Evolutionary conservation across 768 basidiomycete genomes (phyloP).

Genomic region (Lactarius akahatsu): DNA sequence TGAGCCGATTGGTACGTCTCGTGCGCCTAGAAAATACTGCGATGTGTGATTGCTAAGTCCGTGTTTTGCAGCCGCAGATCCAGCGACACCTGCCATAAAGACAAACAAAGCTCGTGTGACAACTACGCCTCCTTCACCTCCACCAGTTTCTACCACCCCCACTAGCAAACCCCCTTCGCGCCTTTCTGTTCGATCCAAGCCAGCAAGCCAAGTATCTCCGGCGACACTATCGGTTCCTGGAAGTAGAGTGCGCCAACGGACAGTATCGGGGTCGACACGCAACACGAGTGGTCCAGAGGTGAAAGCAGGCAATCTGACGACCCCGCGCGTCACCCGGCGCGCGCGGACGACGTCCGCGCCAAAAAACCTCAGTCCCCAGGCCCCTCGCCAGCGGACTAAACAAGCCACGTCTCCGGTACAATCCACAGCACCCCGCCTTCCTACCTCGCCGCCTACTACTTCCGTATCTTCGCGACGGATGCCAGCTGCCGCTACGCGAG

Average conservation of each 20-base stretch:
- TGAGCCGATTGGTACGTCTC: slow-evolving; percentile 3
- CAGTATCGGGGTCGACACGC: slow-evolving; percentile 23
- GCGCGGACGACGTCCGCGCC: slow-evolving; percentile 27
- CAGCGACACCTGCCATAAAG: background rate
- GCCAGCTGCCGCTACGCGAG: slow-evolving; percentile 1
- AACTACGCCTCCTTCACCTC: slow-evolving; percentile 15
- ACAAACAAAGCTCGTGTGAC: background rate
- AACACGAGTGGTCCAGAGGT: slow-evolving; percentile 14
- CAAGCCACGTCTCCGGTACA: slow-evolving; percentile 14
- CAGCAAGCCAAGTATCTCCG: slow-evolving; percentile 3
- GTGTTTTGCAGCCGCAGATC: slow-evolving; percentile 6
- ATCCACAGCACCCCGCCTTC: slow-evolving; percentile 9
- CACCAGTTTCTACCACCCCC: slow-evolving; percentile 7
- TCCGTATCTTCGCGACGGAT: slow-evolving; percentile 15
- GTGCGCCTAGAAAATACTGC: background rate
- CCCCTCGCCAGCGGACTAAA: slow-evolving; percentile 20
- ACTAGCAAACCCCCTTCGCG: slow-evolving; percentile 13
- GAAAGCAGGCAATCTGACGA: slow-evolving; percentile 8
- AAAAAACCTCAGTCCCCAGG: slow-evolving; percentile 9
- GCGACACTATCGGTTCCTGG: slow-evolving; percentile 20
- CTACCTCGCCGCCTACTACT: slow-evolving; percentile 2
- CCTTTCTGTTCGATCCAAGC: slow-evolving; percentile 19
- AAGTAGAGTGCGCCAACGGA: slow-evolving; percentile 18
- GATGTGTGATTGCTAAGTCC: background rate
- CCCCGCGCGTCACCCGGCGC: slow-evolving; percentile 14